A percentile compares a stretch with the other conserved stretches of the same genome.
These are phyloP conservation scores for Candida wancherniae DNA, from an alignment of 805 yeast genomes.

Conservation along the genomic window DNA sequence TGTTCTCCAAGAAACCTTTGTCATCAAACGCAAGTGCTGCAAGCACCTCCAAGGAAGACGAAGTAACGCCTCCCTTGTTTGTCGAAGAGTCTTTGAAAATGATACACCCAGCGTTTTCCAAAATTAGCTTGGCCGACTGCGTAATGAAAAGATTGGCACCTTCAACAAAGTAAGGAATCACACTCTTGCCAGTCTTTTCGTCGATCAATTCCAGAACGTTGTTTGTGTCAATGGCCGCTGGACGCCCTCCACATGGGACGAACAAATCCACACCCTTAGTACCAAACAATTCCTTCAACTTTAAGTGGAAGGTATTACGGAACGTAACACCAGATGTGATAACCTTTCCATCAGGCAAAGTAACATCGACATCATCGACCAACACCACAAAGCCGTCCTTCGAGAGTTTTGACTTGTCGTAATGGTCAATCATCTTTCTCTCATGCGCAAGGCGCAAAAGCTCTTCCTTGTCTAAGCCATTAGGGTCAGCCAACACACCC, in stretches of 20 bases:
- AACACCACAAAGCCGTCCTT: constrained; percentile 74
- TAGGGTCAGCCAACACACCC: constrained; percentile 89
- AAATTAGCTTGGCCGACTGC: constrained; percentile 82
- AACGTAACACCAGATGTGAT: constrained; percentile 83
- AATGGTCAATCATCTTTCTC: constrained; percentile 70
- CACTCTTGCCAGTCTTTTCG: constrained; percentile 66
- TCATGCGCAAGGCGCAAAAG: constrained; percentile 70
- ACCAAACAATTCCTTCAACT: constrained; percentile 58
- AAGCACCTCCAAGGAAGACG: constrained; percentile 90
- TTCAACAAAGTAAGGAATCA: constrained; percentile 87
- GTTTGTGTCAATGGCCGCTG: constrained; percentile 86
- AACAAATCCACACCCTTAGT: constrained; percentile 67
- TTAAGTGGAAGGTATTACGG: constrained; percentile 86
- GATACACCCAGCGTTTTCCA: constrained; percentile 83
- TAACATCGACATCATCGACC: constrained; percentile 78
- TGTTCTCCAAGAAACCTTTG: constrained; percentile 68
- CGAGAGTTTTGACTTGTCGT: constrained; percentile 62
- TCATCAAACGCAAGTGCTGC: constrained; percentile 92
- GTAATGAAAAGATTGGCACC: constrained; percentile 97
- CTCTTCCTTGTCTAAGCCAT: constrained; percentile 80
- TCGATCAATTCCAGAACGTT: constrained; percentile 72
- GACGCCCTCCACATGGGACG: constrained; percentile 99
- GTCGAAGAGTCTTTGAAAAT: constrained; percentile 95
- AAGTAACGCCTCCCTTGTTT: constrained; percentile 97
- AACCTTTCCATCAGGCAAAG: constrained; percentile 69